Conservation (phyloP, 192 early-diverging fungal genomes). For the Coemansia sp. region DNA sequence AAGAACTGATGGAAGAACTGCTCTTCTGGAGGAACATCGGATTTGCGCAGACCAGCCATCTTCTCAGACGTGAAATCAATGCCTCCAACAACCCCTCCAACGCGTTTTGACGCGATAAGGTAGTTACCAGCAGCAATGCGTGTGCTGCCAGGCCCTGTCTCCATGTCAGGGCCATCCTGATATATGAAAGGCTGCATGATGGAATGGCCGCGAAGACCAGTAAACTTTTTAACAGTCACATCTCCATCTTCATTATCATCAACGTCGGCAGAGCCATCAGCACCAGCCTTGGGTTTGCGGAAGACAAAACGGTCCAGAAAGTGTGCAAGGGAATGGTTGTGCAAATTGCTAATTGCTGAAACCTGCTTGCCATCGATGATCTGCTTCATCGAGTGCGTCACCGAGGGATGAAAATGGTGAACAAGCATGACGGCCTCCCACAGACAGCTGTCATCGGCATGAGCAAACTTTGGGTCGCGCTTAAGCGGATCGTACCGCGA, state of each 20-base stretch:
- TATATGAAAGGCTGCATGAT: slow-evolving; percentile 57
- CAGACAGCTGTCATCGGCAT: slow-evolving; percentile 79
- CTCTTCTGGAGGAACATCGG: slow-evolving; percentile 32
- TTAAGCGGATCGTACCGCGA: slow-evolving; percentile 77
- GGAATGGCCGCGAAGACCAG: slow-evolving; percentile 41
- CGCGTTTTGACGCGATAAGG: slow-evolving; percentile 68
- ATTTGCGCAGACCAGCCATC: slow-evolving; percentile 39
- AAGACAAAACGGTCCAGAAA: slow-evolving; percentile 96
- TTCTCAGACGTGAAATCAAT: slow-evolving; percentile 36
- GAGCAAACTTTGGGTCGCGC: slow-evolving; percentile 82
- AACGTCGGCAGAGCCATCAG: slow-evolving; percentile 63
- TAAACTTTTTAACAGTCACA: slow-evolving; percentile 8
- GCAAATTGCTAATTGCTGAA: slow-evolving; percentile 67
- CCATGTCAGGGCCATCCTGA: slow-evolving; percentile 24
- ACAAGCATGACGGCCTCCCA: slow-evolving; percentile 88
- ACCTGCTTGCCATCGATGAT: slow-evolving; percentile 73
- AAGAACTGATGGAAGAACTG: slow-evolving; percentile 52
- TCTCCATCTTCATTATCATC: slow-evolving; percentile 6
- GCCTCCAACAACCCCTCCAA: slow-evolving; percentile 61
- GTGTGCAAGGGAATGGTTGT: slow-evolving; percentile 86
- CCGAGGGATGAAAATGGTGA: slow-evolving; percentile 90
- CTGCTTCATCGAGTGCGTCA: slow-evolving; percentile 76
- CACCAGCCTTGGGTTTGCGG: slow-evolving; percentile 86
- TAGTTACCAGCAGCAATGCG: slow-evolving; percentile 48
- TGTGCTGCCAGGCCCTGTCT: slow-evolving; percentile 13